Conservation (phyloP, 2,329 filamentous ascomycete genomes). For the Fusarium sulawesiense region DNA sequence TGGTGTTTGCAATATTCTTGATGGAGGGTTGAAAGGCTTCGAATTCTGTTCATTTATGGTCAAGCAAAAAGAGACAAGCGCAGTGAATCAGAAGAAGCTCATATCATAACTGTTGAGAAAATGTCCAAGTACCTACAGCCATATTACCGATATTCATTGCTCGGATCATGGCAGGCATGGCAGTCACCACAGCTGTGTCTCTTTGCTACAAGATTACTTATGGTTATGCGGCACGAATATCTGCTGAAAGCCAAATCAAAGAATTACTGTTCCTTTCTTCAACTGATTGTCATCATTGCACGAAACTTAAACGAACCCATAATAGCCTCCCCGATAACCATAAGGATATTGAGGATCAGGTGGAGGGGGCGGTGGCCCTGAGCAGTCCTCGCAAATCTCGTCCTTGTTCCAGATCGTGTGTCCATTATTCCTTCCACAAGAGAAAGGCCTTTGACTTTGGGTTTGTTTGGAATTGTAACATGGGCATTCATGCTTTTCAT, state of each 20-base stretch:
- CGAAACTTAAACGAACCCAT: too few relatives aligned
- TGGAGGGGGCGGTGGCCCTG: not conserved
- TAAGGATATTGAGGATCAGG: not conserved
- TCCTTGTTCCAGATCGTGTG: constrained; percentile 3
- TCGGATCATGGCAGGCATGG: too few relatives aligned
- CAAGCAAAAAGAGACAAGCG: not conserved
- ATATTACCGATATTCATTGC: too few relatives aligned
- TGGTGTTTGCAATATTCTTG: not conserved
- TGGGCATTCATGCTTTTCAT: not conserved
- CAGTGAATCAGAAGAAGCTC: too few relatives aligned
- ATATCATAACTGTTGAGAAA: too few relatives aligned
- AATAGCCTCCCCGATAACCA: not conserved
- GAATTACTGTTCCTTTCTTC: too few relatives aligned
- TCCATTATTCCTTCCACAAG: not conserved
- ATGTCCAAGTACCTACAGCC: too few relatives aligned
- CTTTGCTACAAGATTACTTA: too few relatives aligned
- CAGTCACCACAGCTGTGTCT: too few relatives aligned
- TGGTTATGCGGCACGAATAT: too few relatives aligned
- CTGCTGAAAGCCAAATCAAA: too few relatives aligned
- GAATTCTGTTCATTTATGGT: not conserved
- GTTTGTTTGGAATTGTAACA: not conserved
- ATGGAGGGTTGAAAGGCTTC: accelerated
- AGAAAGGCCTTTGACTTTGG: accelerated
- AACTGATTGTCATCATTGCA: too few relatives aligned
- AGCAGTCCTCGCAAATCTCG: not conserved